Conservation (phyloP, 1,284 basidiomycete species). For the Tilletiaria anomala region DNA sequence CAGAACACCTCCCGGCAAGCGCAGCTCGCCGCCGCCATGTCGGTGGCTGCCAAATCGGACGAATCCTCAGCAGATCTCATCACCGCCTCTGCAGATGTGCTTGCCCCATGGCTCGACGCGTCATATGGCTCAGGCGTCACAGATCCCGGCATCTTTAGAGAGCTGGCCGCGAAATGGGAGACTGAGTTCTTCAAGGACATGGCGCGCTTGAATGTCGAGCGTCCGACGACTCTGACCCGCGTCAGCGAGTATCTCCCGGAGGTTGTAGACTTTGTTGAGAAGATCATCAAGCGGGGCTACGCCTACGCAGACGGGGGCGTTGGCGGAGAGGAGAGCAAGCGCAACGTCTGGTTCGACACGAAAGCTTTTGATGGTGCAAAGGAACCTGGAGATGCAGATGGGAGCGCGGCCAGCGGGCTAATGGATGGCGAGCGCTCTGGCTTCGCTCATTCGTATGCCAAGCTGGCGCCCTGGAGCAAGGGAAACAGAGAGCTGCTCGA, state of each 20-base stretch:
- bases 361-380: slow-evolving; percentile 68
- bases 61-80: slow-evolving; percentile 17
- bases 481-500: slow-evolving; percentile 78
- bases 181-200: slow-evolving; percentile 81
- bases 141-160: slow-evolving; percentile 72
- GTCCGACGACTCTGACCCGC: slow-evolving; percentile 79
- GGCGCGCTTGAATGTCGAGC: slow-evolving; percentile 66
- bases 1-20: slow-evolving; percentile 25
- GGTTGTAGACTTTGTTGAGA: slow-evolving; percentile 74
- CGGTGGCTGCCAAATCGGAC: slow-evolving; percentile 15
- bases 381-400: too few relatives aligned
- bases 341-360: slow-evolving; percentile 80
- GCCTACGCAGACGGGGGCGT: too few relatives aligned
- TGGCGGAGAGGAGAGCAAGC: slow-evolving; percentile 52
- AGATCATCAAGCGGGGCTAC: slow-evolving; percentile 74
- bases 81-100: slow-evolving; percentile 29
- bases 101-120: slow-evolving; percentile 19
- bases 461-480: slow-evolving; percentile 87
- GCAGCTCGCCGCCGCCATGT: slow-evolving; percentile 28
- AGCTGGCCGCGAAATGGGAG: slow-evolving; percentile 81
- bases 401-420: too few relatives aligned
- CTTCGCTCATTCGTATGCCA: too few relatives aligned
- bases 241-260: slow-evolving; percentile 96
- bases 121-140: slow-evolving; percentile 56
- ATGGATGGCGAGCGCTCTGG: too few relatives aligned